Percentiles rank a stretch among this genome's conserved stretches.
phyloP scores from a whole-genome alignment of 2,329 filamentous ascomycete genomes.

The Fusarium temperatum region DNA sequence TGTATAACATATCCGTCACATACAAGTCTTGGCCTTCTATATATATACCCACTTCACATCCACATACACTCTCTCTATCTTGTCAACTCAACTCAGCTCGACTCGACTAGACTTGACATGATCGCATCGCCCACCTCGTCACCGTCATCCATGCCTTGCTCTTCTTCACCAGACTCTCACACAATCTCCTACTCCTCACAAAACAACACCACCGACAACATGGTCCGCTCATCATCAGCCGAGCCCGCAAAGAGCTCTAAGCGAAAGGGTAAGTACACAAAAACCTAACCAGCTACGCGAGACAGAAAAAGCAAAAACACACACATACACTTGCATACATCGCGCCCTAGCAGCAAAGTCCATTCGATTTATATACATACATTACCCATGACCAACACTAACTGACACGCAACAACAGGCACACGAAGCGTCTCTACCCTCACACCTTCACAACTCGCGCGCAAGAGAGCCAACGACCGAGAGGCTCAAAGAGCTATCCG shows the following conservation, averaged over 20 bases:
- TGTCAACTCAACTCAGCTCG: background rate
- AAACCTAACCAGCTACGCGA: background rate
- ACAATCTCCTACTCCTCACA: conserved; percentile 2
- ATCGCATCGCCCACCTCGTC: conserved; percentile 17
- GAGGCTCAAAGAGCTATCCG: conserved; percentile 90
- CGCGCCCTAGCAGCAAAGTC: background rate
- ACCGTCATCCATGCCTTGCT: conserved; percentile 21
- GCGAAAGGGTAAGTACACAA: conserved; percentile 54
- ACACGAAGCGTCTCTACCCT: conserved; percentile 85
- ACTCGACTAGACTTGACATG: conserved; percentile 34
- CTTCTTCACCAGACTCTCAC: conserved; percentile 15
- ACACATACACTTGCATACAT: background rate
- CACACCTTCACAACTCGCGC: conserved; percentile 86
- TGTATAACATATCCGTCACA: conserved; percentile 14
- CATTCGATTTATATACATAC: background rate
- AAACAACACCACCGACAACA: conserved; percentile 37
- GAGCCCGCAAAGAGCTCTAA: conserved; percentile 56
- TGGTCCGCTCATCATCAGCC: conserved; percentile 55
- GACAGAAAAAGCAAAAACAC: background rate
- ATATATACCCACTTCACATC: conserved; percentile 21
- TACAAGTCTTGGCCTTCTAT: conserved; percentile 24
- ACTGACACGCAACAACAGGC: conserved; percentile 48
- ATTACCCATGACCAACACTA: conserved; percentile 1
- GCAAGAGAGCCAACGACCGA: conserved; percentile 91
- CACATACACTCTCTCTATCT: background rate